Evolutionary conservation across 176 grass and related monocot species (phyloP).

Genomic region (Aegilops speltoides): DNA sequence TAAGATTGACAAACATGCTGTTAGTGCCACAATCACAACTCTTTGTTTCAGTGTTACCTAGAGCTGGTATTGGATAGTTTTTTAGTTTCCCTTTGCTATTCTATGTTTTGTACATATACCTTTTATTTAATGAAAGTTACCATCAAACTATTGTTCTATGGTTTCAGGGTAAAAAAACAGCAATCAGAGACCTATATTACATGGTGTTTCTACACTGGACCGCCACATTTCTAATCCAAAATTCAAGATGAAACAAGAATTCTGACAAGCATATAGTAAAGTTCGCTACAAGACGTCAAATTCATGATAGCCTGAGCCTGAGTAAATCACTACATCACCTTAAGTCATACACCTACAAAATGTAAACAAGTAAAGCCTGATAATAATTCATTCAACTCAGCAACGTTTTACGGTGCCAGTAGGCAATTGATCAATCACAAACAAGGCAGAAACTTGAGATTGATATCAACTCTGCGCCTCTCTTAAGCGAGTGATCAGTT

Average conservation of each 20-base stretch:
- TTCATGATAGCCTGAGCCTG: neutral
- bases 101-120: too few species aligned
- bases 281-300: neutral
- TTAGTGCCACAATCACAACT: too few species aligned
- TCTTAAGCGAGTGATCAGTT: constrained; percentile 56
- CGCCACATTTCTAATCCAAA: neutral
- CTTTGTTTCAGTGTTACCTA: too few species aligned
- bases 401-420: neutral
- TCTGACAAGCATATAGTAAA: neutral
- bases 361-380: neutral
- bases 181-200: neutral
- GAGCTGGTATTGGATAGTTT: too few species aligned
- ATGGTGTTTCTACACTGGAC: neutral
- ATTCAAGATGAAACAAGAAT: neutral
- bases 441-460: neutral
- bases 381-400: neutral
- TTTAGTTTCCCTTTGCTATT: too few species aligned
- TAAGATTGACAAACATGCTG: too few species aligned
- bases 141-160: too few species aligned
- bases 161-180: neutral
- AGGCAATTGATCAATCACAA: neutral
- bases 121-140: too few species aligned
- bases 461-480: constrained; percentile 31
- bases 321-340: neutral
- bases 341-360: neutral